A percentile compares a stretch with the other conserved stretches of the same genome.
These are phyloP conservation scores for Podospora sp. DNA, from an alignment of 495 filamentous ascomycete species.

Conservation along the genomic window DNA sequence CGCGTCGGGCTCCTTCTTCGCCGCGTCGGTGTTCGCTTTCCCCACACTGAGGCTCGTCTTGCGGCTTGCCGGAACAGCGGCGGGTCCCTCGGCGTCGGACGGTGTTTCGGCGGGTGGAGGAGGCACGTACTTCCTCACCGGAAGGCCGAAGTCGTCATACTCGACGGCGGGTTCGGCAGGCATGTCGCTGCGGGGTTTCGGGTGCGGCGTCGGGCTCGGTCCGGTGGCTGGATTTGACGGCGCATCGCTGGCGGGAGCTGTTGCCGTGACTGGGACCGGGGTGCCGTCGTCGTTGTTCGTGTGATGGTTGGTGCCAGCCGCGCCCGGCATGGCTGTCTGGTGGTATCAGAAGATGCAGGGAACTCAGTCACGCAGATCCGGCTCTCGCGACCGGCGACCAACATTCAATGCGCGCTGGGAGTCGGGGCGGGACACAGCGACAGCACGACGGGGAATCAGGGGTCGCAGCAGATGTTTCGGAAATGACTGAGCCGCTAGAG, in stretches of 20 bases:
- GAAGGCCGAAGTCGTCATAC: constrained; percentile 60
- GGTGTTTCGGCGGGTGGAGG: constrained; percentile 18
- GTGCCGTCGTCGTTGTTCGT: not conserved
- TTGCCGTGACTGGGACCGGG: not conserved
- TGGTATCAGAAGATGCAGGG: not conserved
- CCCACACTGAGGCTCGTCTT: not conserved
- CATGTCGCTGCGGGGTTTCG: constrained; percentile 29
- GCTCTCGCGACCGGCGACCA: constrained; percentile 9
- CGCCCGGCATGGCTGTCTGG: constrained; percentile 30
- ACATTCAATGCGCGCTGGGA: not conserved
- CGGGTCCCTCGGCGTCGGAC: not conserved
- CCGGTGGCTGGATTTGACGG: constrained; percentile 4
- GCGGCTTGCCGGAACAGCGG: not conserved
- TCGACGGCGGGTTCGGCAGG: constrained; percentile 41
- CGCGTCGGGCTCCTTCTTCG: not conserved
- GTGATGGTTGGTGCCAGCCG: constrained; percentile 27
- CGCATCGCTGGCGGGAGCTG: not conserved
- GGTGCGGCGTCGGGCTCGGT: not conserved
- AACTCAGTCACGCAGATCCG: constrained; percentile 7
- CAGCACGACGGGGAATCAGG: not conserved
- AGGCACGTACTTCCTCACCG: constrained; percentile 45
- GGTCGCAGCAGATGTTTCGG: not conserved
- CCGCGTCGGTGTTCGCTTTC: not conserved
- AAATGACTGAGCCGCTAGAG: not conserved
- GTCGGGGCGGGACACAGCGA: not conserved